Conservation (phyloP, 192 early-diverging fungal species). For the Diversispora epigaea region DNA sequence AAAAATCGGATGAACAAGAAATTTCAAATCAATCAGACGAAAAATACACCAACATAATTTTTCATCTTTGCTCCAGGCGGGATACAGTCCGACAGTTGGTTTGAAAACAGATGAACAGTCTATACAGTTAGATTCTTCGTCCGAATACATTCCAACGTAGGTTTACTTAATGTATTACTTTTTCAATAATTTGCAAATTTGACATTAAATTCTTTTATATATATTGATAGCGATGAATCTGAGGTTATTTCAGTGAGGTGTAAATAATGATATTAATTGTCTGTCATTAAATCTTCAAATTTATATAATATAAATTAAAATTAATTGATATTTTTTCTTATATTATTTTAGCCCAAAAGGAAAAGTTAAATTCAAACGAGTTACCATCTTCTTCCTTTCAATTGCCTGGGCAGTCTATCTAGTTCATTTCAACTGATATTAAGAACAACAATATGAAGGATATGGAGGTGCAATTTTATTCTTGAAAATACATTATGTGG, state of each 20-base stretch:
- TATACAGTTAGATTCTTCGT: constrained; percentile 27
- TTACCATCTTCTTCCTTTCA: constrained; percentile 4
- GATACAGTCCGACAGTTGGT: no score
- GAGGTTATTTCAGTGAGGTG: neutral
- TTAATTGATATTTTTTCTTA: constrained; percentile 25
- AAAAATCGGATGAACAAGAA: no score
- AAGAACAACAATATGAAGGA: constrained; percentile 24
- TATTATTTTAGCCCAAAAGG: constrained; percentile 4
- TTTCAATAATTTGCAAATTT: constrained; percentile 31
- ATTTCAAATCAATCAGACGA: neutral
- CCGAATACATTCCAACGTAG: constrained; percentile 24
- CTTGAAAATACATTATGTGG: constrained; percentile 18
- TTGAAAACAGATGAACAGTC: no score
- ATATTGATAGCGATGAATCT: constrained; percentile 9
- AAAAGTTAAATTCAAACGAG: constrained; percentile 25
- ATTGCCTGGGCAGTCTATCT: constrained; percentile 7
- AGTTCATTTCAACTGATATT: constrained; percentile 14
- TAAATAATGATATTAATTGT: constrained; percentile 29
- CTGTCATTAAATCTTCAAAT: constrained; percentile 5
- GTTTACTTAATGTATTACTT: constrained; percentile 17
- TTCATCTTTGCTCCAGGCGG: no score
- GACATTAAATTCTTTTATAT: constrained; percentile 28
- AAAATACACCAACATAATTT: no score
- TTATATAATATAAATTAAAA: constrained; percentile 10
- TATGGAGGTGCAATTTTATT: constrained; percentile 4